Percentiles rank a stretch among this genome's conserved stretches.
Conservation (phyloP, 2,329 filamentous ascomycete genomes). For the Trichothecium sympodiale region DNA sequence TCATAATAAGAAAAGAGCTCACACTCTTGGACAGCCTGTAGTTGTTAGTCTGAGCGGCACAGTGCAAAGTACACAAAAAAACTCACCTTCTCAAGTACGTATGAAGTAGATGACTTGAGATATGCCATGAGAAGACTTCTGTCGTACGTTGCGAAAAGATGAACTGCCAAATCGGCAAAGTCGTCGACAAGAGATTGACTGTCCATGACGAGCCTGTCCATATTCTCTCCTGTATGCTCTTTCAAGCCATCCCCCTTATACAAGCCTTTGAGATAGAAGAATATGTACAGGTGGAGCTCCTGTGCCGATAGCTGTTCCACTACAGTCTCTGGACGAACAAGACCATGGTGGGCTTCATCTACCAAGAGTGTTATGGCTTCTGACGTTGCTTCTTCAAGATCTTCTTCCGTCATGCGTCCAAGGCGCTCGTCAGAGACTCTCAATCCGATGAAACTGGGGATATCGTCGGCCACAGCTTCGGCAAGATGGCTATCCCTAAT, state of each 20-base stretch:
- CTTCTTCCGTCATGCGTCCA: slow-evolving; percentile 50
- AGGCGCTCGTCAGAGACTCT: slow-evolving; percentile 66
- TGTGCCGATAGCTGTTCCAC: slow-evolving; percentile 64
- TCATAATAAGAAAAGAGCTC: slow-evolving; percentile 72
- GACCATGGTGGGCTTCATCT: slow-evolving; percentile 80
- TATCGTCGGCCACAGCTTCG: slow-evolving; percentile 79
- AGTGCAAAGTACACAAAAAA: no score
- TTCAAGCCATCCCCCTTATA: slow-evolving; percentile 66
- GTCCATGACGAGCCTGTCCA: slow-evolving; percentile 46
- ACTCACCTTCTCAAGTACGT: slow-evolving; percentile 66
- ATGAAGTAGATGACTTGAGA: slow-evolving; percentile 71
- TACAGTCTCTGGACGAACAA: slow-evolving; percentile 68
- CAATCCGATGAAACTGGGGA: slow-evolving; percentile 77
- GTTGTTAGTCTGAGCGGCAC: neutral
- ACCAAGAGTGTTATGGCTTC: slow-evolving; percentile 83
- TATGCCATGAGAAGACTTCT: slow-evolving; percentile 75
- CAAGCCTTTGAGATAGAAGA: slow-evolving; percentile 80
- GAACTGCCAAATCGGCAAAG: slow-evolving; percentile 78
- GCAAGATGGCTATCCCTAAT: slow-evolving; percentile 86
- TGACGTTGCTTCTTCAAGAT: slow-evolving; percentile 68
- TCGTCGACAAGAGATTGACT: slow-evolving; percentile 65
- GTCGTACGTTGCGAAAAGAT: slow-evolving; percentile 78
- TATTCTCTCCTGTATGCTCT: slow-evolving; percentile 40
- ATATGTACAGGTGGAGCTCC: slow-evolving; percentile 64
- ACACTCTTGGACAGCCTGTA: slow-evolving; percentile 61